Evolutionary conservation across 78 protist species (phyloP).

Genomic region (Anaeramoeba flamelloides): DNA sequence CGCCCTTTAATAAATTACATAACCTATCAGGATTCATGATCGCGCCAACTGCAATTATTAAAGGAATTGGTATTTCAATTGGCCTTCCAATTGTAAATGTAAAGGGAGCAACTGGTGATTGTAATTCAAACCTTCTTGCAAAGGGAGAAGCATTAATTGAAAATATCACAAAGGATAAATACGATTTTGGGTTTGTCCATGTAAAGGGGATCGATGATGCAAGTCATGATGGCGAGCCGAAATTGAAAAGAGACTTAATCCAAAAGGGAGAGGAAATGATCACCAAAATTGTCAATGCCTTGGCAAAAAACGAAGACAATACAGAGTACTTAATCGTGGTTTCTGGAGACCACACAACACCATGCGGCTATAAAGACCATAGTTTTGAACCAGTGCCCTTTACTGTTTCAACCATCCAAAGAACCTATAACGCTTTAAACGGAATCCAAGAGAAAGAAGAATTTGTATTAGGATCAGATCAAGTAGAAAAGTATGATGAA

Average conservation of each 20-base stretch:
- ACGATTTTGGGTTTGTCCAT: slow-evolving; percentile 52
- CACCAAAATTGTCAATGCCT: not conserved
- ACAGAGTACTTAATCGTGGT: not conserved
- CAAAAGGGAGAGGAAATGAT: slow-evolving; percentile 16
- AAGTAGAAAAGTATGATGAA: slow-evolving; percentile 3
- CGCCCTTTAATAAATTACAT: not conserved
- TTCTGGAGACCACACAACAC: slow-evolving; percentile 65
- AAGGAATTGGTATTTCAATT: slow-evolving; percentile 53
- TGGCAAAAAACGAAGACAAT: not conserved
- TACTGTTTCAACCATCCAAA: slow-evolving; percentile 9
- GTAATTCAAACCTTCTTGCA: slow-evolving; percentile 40
- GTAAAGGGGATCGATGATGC: slow-evolving; percentile 64
- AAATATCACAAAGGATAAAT: not conserved
- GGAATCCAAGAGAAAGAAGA: not conserved
- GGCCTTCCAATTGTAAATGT: slow-evolving; percentile 14
- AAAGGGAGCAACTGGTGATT: slow-evolving; percentile 62
- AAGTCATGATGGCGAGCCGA: slow-evolving; percentile 36
- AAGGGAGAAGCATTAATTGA: slow-evolving; percentile 30
- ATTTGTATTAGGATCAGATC: slow-evolving; percentile 4
- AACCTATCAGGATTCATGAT: slow-evolving; percentile 44
- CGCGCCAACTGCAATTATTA: slow-evolving; percentile 68
- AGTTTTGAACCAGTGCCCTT: slow-evolving; percentile 53
- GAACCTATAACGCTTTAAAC: not conserved
- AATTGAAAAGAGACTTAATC: slow-evolving; percentile 5
- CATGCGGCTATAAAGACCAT: slow-evolving; percentile 47